Percentiles rank a stretch among this genome's conserved stretches.
Evolutionary conservation across 2,329 filamentous ascomycete genomes (phyloP).

Genomic region (Uncinocarpus reesii): DNA sequence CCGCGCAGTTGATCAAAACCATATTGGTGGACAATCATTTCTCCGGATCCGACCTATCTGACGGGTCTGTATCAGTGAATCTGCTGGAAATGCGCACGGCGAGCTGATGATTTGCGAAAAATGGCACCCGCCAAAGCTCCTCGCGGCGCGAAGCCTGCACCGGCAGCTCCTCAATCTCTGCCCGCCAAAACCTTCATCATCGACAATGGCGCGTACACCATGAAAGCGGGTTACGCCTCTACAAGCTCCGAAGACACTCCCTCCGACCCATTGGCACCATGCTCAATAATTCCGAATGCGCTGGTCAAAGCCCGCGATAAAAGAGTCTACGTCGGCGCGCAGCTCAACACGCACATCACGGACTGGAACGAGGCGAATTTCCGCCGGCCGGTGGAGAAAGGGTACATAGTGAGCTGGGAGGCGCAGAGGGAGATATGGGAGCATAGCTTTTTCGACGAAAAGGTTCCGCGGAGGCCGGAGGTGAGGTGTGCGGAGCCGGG

Average conservation of each 20-base stretch:
- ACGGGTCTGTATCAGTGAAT: too few relatives aligned
- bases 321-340: conserved; percentile 67
- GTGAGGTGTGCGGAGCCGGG: conserved; percentile 49
- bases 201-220: conserved; percentile 83
- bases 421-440: conserved; percentile 94
- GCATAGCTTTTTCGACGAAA: conserved; percentile 65
- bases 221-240: conserved; percentile 75
- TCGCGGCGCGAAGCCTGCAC: conserved; percentile 42
- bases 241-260: conserved; percentile 27
- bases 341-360: conserved; percentile 60
- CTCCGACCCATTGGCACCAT: conserved; percentile 38
- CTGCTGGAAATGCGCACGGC: too few relatives aligned
- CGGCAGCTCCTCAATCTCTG: conserved; percentile 40
- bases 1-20: too few relatives aligned
- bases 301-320: conserved; percentile 72
- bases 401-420: conserved; percentile 95
- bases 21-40: not conserved
- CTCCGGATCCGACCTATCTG: not conserved
- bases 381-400: conserved; percentile 82
- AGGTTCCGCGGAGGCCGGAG: conserved; percentile 46
- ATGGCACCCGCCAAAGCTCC: conserved; percentile 23
- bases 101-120: not conserved
- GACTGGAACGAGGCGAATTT: conserved; percentile 87
- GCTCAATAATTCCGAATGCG: conserved; percentile 72
- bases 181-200: conserved; percentile 67